phyloP scores from a whole-genome alignment of 495 filamentous ascomycete species.

The Neurospora intermedia region DNA sequence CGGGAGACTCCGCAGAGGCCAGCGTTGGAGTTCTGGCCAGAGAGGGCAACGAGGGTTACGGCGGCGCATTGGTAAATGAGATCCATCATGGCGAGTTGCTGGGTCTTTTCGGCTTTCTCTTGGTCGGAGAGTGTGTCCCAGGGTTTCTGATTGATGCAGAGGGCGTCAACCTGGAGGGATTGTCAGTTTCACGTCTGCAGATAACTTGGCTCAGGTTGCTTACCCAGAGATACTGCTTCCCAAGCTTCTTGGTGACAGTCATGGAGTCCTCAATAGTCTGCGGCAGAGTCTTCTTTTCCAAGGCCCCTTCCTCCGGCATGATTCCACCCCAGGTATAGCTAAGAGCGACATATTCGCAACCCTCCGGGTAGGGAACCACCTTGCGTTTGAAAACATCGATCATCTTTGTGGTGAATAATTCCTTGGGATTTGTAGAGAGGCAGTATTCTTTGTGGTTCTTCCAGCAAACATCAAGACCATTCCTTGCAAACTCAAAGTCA shows the following conservation, averaged over 20 bases:
- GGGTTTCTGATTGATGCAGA: slow-evolving; percentile 14
- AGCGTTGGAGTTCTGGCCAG: slow-evolving; percentile 2
- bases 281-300: slow-evolving; percentile 11
- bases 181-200: not conserved
- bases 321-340: slow-evolving; percentile 15
- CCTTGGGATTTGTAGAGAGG: not conserved
- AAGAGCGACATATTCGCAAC: slow-evolving; percentile 10
- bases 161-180: slow-evolving; percentile 7
- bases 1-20: slow-evolving; percentile 9
- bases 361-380: slow-evolving; percentile 8
- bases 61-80: slow-evolving; percentile 7
- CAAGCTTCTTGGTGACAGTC: slow-evolving; percentile 6
- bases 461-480: slow-evolving; percentile 2
- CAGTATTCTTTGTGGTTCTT: not conserved
- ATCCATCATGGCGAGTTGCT: slow-evolving; percentile 10
- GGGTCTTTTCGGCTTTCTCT: slow-evolving; percentile 3
- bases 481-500: not conserved
- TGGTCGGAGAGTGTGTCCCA: not conserved
- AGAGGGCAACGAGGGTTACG: not conserved
- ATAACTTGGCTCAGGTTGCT: not conserved
- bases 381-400: slow-evolving; percentile 9
- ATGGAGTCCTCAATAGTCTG: slow-evolving; percentile 17
- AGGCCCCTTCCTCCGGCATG: slow-evolving; percentile 2
- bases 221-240: slow-evolving; percentile 14
- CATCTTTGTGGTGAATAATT: slow-evolving; percentile 4